A percentile compares a stretch with the other conserved stretches of the same genome.
phyloP scores from a whole-genome alignment of 2,329 filamentous ascomycete species.

The Botrytis tulipae region DNA sequence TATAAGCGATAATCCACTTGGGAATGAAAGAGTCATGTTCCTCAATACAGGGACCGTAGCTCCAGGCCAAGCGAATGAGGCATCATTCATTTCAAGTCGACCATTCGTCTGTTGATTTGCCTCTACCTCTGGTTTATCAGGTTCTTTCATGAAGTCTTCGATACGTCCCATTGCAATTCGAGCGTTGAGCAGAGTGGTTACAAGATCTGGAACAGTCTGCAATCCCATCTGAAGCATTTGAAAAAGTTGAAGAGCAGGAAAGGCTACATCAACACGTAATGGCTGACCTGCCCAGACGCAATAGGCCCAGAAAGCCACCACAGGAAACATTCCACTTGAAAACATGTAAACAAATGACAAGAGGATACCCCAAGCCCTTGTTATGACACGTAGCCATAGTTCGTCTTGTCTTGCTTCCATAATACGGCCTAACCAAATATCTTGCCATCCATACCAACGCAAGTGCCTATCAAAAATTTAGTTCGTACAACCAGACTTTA shows the following conservation, averaged over 20 bases:
- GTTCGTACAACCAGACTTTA: not conserved
- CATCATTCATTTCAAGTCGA: slow-evolving; percentile 54
- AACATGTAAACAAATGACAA: slow-evolving; percentile 70
- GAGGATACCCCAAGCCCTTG: slow-evolving; percentile 58
- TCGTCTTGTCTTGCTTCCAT: slow-evolving; percentile 67
- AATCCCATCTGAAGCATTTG: slow-evolving; percentile 70
- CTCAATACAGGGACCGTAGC: slow-evolving; percentile 54
- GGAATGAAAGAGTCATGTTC: slow-evolving; percentile 54
- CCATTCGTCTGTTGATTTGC: slow-evolving; percentile 28
- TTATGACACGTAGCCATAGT: slow-evolving; percentile 61
- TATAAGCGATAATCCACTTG: slow-evolving; percentile 57
- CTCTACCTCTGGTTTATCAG: slow-evolving; percentile 63
- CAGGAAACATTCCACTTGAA: slow-evolving; percentile 72
- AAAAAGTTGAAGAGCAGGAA: slow-evolving; percentile 82
- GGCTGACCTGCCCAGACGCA: slow-evolving; percentile 67
- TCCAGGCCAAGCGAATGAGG: slow-evolving; percentile 79
- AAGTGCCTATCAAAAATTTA: slow-evolving; percentile 27
- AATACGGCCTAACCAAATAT: slow-evolving; percentile 68
- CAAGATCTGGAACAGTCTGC: slow-evolving; percentile 70
- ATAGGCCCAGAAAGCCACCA: slow-evolving; percentile 78
- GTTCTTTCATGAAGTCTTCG: slow-evolving; percentile 82
- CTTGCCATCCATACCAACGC: slow-evolving; percentile 67
- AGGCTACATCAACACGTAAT: slow-evolving; percentile 77
- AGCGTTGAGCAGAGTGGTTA: slow-evolving; percentile 77
- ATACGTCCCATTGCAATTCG: slow-evolving; percentile 80